Conservation (phyloP, 495 filamentous ascomycete genomes). For the Bombardia bombarda region DNA sequence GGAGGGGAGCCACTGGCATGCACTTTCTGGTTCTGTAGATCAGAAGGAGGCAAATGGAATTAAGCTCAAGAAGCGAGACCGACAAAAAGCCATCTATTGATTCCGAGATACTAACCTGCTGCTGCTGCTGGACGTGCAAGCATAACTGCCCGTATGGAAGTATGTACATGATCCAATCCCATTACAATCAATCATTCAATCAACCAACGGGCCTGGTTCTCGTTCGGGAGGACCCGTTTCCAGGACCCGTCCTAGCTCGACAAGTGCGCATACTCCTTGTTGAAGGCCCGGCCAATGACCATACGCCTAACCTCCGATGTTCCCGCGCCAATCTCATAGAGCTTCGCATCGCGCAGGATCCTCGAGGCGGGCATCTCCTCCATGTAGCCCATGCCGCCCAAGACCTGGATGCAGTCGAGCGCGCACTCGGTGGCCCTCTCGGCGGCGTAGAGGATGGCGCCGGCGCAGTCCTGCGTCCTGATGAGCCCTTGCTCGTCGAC, state of each 20-base stretch:
- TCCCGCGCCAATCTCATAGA: constrained; percentile 97
- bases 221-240: not conserved
- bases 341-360: constrained; percentile 66
- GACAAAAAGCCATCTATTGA: too few relatives aligned
- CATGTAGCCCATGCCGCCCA: constrained; percentile 93
- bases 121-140: too few relatives aligned
- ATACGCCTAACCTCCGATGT: constrained; percentile 91
- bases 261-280: constrained; percentile 67
- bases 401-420: constrained; percentile 84
- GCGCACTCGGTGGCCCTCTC: constrained; percentile 86
- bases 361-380: constrained; percentile 90
- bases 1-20: too few relatives aligned
- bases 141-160: too few relatives aligned
- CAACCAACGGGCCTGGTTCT: too few relatives aligned
- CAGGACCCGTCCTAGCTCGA: constrained; percentile 11
- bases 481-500: constrained; percentile 67
- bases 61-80: too few relatives aligned
- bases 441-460: constrained; percentile 87
- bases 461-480: constrained; percentile 87
- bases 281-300: constrained; percentile 91
- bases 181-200: too few relatives aligned
- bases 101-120: too few relatives aligned
- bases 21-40: too few relatives aligned
- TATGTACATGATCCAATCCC: too few relatives aligned
- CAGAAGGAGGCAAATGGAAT: too few relatives aligned